phyloP scores from a whole-genome alignment of 176 grass and related monocot species.

The Oryza officinalis region DNA sequence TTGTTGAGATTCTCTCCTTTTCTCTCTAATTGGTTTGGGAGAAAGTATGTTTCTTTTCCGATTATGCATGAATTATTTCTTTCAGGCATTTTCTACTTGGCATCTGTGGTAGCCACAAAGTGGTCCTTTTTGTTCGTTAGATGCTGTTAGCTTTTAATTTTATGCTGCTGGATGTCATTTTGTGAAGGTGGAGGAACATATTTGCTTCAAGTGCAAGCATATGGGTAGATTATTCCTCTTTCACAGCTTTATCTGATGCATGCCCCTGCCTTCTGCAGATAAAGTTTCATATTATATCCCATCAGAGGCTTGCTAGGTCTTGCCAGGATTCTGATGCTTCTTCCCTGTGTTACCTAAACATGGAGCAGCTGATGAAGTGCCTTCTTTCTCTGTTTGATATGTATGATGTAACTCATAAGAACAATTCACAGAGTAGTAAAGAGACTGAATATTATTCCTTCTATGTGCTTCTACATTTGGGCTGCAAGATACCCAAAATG shows the following conservation, averaged over 20 bases:
- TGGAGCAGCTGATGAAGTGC: conserved; percentile 91
- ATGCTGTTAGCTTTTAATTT: background rate
- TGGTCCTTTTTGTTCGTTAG: conserved; percentile 6
- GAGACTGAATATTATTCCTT: conserved; percentile 83
- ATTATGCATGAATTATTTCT: conserved; percentile 24
- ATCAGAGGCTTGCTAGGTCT: conserved; percentile 65
- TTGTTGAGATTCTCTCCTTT: conserved; percentile 22
- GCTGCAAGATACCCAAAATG: conserved; percentile 72
- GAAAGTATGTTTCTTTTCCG: conserved; percentile 26
- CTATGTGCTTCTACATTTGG: conserved; percentile 87
- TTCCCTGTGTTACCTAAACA: conserved; percentile 79
- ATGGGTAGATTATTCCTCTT: background rate
- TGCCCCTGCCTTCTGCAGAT: conserved; percentile 54
- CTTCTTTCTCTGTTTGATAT: conserved; percentile 77
- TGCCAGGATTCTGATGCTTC: conserved; percentile 56
- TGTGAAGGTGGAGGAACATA: conserved; percentile 22
- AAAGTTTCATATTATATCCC: conserved; percentile 83
- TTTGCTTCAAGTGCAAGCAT: conserved; percentile 17
- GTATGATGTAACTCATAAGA: conserved; percentile 53
- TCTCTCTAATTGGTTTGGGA: background rate
- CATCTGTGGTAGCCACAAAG: background rate
- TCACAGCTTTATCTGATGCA: conserved; percentile 15
- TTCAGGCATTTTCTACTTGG: conserved; percentile 6
- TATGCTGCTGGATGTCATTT: background rate
- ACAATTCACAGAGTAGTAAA: conserved; percentile 41